Evolutionary conservation across 305 asterid species (phyloP), one percentile per base, ranked within the genome.

Genomic region (Plantago coronopus): DNA sequence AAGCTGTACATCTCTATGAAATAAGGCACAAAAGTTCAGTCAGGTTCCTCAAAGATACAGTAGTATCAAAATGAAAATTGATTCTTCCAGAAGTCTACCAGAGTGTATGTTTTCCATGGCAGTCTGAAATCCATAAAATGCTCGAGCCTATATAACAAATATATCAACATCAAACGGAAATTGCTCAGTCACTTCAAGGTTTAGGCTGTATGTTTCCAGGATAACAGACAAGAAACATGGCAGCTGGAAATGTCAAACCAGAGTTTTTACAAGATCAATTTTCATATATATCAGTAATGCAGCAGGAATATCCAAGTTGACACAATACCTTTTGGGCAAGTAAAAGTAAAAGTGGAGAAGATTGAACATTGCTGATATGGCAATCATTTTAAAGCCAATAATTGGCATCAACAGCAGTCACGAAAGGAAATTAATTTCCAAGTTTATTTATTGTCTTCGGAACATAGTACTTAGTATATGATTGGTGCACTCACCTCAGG

Each of bases 61-160:
- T 13, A 23, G 45, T 17, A 5, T 34, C 18, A 66, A 47, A n/a
- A 21, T 23, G 20, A 48, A 11, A 44, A 53, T 11, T 44, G 19
- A 62, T 23, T 45, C 14, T 48, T 19, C 25, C 57, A 77, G 68
- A 66, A 34, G 51, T 47, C 25, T 80, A 87, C 95, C 95, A 12
- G 88, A 87, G 78, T 87, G 89, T 69, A 83, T 74, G 46, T 82
- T 87, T 72, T 87, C 89, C 83, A 87, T 84, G 44, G 86, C 86
- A 58, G 74, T 76, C 72, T 86, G 89, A 61, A 83, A 86, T 40
- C 93, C 95, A 74, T 86, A 86, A 73, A 83, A 86, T 65, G 95
- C 85, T 16, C 84, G 89, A 27, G 89, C 93, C 93, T 86, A 71
- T 54, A 27, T 46, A 67, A 53, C 49, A 66, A 65, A 72, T 68